These are phyloP conservation scores for Podila horticola DNA, from an alignment of 192 early-diverging fungal genomes.

Conservation along the genomic window DNA sequence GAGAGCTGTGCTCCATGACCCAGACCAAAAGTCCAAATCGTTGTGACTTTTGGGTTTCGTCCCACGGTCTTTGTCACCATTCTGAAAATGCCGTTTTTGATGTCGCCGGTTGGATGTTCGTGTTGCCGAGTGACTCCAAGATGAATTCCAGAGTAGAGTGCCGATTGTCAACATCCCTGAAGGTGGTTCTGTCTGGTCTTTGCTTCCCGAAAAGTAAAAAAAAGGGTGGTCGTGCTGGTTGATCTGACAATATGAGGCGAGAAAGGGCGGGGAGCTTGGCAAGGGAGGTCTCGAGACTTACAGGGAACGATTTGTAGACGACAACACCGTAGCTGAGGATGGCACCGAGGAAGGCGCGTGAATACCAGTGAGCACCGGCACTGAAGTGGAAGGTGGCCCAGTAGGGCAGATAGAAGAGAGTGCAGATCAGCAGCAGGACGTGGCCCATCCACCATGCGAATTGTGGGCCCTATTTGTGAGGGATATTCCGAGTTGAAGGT, in stretches of 20 bases:
- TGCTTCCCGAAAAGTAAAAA: background rate
- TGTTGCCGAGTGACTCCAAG: no score
- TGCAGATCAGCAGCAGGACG: slow-evolving; percentile 53
- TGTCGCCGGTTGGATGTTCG: no score
- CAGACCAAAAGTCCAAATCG: no score
- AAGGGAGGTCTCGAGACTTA: slow-evolving; percentile 46
- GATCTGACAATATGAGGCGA: no score
- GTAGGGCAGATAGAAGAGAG: slow-evolving; percentile 52
- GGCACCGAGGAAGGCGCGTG: slow-evolving; percentile 73
- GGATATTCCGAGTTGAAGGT: background rate
- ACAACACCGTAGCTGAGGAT: slow-evolving; percentile 81
- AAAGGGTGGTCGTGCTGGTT: no score
- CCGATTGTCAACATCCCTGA: no score
- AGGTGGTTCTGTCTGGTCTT: background rate
- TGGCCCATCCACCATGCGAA: slow-evolving; percentile 66
- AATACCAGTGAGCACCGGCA: slow-evolving; percentile 59
- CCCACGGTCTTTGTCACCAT: no score
- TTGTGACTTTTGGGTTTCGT: no score
- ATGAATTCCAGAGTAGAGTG: no score
- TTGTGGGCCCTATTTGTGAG: slow-evolving; percentile 54
- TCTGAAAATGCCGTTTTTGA: no score
- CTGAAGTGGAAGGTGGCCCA: slow-evolving; percentile 54
- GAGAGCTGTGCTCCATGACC: no score
- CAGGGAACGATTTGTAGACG: slow-evolving; percentile 81
- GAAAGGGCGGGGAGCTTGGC: background rate